Evolutionary conservation across 371 early-diverging fungal species (phyloP).

Genomic region (Saksenaea oblongispora): DNA sequence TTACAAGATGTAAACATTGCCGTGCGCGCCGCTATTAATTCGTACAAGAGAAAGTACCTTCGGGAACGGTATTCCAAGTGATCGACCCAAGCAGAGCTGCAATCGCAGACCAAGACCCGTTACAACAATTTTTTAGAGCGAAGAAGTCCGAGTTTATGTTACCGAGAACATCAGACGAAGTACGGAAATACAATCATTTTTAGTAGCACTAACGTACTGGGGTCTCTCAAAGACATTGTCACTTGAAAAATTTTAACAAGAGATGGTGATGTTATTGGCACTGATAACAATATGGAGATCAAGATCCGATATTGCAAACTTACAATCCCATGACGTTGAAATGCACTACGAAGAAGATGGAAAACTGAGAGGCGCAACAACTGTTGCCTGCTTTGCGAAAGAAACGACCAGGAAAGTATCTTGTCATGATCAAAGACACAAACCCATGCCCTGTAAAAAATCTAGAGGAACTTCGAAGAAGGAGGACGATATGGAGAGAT

Average conservation of each 20-base stretch:
- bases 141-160: not conserved
- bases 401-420: not conserved
- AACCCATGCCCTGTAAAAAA: not conserved
- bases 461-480: too few species aligned
- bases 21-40: too few species aligned
- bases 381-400: not conserved
- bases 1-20: too few species aligned
- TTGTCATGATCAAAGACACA: not conserved
- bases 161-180: not conserved
- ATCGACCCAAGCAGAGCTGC: not conserved
- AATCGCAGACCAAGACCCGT: not conserved
- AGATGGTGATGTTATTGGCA: conserved; percentile 10
- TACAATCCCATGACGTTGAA: conserved; percentile 16
- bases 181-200: not conserved
- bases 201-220: not conserved
- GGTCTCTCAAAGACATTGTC: not conserved
- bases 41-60: too few species aligned
- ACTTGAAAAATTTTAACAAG: conserved; percentile 18
- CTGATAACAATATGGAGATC: conserved; percentile 22
- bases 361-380: not conserved
- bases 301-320: conserved; percentile 14
- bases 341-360: not conserved
- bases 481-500: too few species aligned
- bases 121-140: not conserved
- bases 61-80: not conserved